These are phyloP conservation scores for Phytophthora syringae DNA, from an alignment of 352 stramenopile genomes.

Conservation along the genomic window DNA sequence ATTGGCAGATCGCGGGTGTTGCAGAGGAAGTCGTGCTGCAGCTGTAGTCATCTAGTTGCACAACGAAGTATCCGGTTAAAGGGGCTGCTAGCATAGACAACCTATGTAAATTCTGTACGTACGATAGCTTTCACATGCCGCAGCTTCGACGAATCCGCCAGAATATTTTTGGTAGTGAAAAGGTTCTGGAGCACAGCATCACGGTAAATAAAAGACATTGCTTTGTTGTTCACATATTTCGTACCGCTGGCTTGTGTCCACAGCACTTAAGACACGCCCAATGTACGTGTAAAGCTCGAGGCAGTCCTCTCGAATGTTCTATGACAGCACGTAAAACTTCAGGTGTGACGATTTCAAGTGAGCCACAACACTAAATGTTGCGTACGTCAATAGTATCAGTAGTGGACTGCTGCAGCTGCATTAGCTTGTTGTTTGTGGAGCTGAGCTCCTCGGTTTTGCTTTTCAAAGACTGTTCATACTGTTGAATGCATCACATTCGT, in stretches of 20 bases:
- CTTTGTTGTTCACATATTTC: too few species aligned
- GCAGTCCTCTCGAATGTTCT: constrained; percentile 76
- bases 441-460: constrained; percentile 57
- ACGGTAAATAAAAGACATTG: too few species aligned
- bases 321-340: constrained; percentile 1
- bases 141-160: constrained; percentile 71
- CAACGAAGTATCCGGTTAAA: not conserved
- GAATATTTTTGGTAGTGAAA: constrained; percentile 68
- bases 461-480: constrained; percentile 73
- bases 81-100: not conserved
- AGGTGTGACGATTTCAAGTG: not conserved
- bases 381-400: constrained; percentile 57
- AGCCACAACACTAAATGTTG: not conserved
- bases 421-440: constrained; percentile 38
- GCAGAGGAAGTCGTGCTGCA: constrained; percentile 27
- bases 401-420: constrained; percentile 45
- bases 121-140: constrained; percentile 79
- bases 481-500: not conserved
- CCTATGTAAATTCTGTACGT: constrained; percentile 5
- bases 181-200: constrained; percentile 13
- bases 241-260: constrained; percentile 35
- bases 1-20: constrained; percentile 12
- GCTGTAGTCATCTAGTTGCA: constrained; percentile 51
- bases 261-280: constrained; percentile 43
- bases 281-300: constrained; percentile 74